A percentile compares a stretch with the other conserved stretches of the same genome.
Evolutionary conservation across 1,139 yeast genomes (phyloP).

Genomic region (Nakaseomyces glabratus): DNA sequence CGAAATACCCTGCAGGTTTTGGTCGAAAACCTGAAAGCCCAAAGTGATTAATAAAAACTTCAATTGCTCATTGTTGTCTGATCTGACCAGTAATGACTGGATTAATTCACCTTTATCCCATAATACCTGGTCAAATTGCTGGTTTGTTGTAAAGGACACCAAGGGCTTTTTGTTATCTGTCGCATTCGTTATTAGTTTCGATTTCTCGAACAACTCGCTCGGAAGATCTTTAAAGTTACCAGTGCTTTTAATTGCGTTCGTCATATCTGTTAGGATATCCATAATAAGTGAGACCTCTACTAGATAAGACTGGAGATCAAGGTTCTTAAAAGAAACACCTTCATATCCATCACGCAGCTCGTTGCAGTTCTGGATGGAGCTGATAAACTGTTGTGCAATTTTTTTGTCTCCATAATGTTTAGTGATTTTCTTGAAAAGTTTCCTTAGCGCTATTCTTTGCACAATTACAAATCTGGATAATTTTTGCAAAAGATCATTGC

Average conservation of each 20-base stretch:
- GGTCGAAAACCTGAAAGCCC: constrained; percentile 25
- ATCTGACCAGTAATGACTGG: constrained; percentile 36
- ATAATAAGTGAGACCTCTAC: constrained; percentile 52
- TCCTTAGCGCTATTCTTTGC: constrained; percentile 74
- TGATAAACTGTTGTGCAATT: constrained; percentile 30
- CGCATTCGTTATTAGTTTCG: constrained; percentile 1
- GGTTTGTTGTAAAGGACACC: neutral
- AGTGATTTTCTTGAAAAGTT: constrained; percentile 68
- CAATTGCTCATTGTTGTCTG: constrained; percentile 39
- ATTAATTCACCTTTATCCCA: constrained; percentile 30
- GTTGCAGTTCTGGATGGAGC: constrained; percentile 32
- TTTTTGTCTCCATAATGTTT: constrained; percentile 43
- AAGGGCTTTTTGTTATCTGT: neutral
- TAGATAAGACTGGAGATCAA: constrained; percentile 58
- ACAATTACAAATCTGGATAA: constrained; percentile 66
- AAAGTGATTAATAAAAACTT: constrained; percentile 32
- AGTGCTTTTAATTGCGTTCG: neutral
- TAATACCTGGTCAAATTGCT: constrained; percentile 31
- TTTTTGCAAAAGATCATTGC: constrained; percentile 47
- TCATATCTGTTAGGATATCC: constrained; percentile 38
- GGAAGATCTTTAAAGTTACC: neutral
- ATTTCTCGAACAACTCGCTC: neutral
- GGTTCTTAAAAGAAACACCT: constrained; percentile 48
- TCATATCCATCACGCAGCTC: constrained; percentile 30
- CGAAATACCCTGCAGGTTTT: constrained; percentile 22